Base-by-base conservation (phyloP, 148 eudicot genomes). In the Vaccinium myrtillus region DNA sequence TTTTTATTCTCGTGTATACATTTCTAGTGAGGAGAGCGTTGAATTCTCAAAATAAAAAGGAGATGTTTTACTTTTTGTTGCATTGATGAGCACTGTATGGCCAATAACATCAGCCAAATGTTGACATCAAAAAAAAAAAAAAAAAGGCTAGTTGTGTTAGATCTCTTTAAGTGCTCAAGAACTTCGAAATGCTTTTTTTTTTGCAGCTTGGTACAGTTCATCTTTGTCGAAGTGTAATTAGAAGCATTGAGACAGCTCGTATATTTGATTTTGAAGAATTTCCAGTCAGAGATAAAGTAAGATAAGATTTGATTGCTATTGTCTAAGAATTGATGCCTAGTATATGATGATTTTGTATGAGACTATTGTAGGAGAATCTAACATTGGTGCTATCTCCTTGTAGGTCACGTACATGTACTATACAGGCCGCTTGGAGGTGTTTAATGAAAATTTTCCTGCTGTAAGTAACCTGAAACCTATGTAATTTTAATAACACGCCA, bases 221-320 rank as follows among this genome's bases (percentile, higher is more conserved):
- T 84, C 93, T 97, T 51, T 97, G 99, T 87, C 96, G 98, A 84
- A 97, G 99, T 92, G 98, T 97, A 59, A 97, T 95, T 84, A 90
- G 99, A 91, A 97, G 99, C 87, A 97, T 97, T 87, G 99, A 97
- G 87, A 97, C 99, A 86, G 99, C 99, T 79, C 95, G 98, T 55
- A 95, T 95, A 83, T 97, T 97, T 88, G 99, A 95, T 87, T 97
- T 97, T 88, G 98, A 97, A 91, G 99, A 97, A 91, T 95, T 95
- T 81, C 99, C 99, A 1, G 87, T 91, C 39, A 92, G 99, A 88
- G 99, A 97, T 87, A 97, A 94, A 95, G 99, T 92, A 87, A 74
- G 71, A 65, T 67, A 14, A 56, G 75, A 14, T 80, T 67, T 86
- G 32, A 39, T 55, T 70, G 36, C 51, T 49, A 32, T 21, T 55